A percentile compares a stretch with the other conserved stretches of the same genome.
phyloP scores from a whole-genome alignment of 345 rosid species.

The Arabis hirsuta region DNA sequence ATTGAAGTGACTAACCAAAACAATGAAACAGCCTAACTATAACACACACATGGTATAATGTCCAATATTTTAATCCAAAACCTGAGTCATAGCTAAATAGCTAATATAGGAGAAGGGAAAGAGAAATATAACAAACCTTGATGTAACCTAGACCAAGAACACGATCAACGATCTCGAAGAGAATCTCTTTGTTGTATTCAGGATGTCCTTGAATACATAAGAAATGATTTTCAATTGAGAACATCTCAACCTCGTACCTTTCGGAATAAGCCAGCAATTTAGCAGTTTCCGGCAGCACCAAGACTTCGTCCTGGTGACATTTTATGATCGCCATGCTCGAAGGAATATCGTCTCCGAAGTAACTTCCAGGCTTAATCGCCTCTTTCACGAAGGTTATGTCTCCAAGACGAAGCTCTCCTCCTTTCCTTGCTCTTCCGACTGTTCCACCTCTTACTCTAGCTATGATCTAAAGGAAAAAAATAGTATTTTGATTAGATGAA shows the following conservation, averaged over 20 bases:
- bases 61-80: neutral
- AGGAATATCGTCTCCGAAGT: conserved; percentile 54
- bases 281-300: conserved; percentile 72
- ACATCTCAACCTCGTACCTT: conserved; percentile 84
- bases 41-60: neutral
- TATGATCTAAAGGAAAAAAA: conserved; percentile 53
- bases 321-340: conserved; percentile 61
- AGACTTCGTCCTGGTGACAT: conserved; percentile 86
- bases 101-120: neutral
- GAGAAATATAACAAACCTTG: conserved; percentile 47
- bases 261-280: conserved; percentile 76
- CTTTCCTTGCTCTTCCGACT: conserved; percentile 68
- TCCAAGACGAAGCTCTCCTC: conserved; percentile 78
- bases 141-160: conserved; percentile 59
- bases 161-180: conserved; percentile 72
- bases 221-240: conserved; percentile 57
- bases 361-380: conserved; percentile 35
- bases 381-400: conserved; percentile 64
- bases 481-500: neutral
- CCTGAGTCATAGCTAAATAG: too few species aligned
- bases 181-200: conserved; percentile 84
- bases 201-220: conserved; percentile 94
- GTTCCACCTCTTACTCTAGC: conserved; percentile 84
- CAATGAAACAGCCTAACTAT: neutral
- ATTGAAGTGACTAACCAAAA: neutral